Evolutionary conservation across 2,329 filamentous ascomycete species (phyloP).

Genomic region (Ceratocystis smalleyi): DNA sequence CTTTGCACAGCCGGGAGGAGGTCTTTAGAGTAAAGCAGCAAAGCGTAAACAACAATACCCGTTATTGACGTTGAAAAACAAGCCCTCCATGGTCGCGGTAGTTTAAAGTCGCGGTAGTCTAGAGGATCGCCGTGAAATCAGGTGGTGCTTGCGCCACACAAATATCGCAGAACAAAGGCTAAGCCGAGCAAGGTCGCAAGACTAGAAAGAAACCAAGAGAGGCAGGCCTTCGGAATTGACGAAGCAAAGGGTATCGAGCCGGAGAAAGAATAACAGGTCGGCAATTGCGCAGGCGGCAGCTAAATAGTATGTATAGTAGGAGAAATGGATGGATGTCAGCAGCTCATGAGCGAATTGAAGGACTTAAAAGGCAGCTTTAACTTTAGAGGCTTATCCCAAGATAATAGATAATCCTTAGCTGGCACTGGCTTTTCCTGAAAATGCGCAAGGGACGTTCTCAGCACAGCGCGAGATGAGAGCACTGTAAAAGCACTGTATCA

Average conservation of each 20-base stretch:
- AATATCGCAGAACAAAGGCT: slow-evolving; percentile 1
- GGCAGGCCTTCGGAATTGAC: background rate
- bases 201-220: background rate
- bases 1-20: background rate
- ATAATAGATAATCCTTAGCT: background rate
- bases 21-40: background rate
- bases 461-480: background rate
- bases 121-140: slow-evolving; percentile 16
- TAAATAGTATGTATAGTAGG: background rate
- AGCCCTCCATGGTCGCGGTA: slow-evolving; percentile 58
- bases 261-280: background rate
- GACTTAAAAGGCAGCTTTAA: background rate
- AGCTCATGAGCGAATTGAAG: slow-evolving; percentile 3
- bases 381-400: slow-evolving; percentile 3
- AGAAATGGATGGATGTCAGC: background rate
- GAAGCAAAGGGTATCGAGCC: background rate
- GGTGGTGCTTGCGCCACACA: slow-evolving; percentile 1
- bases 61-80: slow-evolving; percentile 88
- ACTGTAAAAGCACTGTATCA: slow-evolving; percentile 1
- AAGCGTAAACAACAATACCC: slow-evolving; percentile 40
- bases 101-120: slow-evolving; percentile 20
- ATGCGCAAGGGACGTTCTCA: slow-evolving; percentile 3
- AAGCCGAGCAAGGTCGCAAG: background rate
- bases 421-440: background rate
- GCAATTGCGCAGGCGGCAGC: background rate